These are phyloP conservation scores for Solanum stenotomum DNA, from an alignment of 257 asterid species.

Conservation along the genomic window DNA sequence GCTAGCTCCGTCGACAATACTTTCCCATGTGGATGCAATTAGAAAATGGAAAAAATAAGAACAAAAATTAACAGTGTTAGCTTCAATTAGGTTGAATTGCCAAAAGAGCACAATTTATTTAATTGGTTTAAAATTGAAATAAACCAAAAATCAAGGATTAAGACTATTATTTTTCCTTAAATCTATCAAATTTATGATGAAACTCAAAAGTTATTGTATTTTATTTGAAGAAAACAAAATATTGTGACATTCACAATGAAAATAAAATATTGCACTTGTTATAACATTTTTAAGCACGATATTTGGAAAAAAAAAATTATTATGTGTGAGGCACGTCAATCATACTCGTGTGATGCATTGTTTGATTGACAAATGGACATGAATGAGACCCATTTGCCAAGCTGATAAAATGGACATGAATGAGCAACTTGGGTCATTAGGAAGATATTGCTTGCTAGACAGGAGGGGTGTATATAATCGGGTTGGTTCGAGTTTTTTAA, in stretches of 20 bases:
- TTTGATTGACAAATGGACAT: no score
- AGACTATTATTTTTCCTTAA: neutral
- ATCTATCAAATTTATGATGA: neutral
- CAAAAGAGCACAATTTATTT: neutral
- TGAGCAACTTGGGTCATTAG: no score
- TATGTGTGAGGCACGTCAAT: no score
- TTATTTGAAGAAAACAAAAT: neutral
- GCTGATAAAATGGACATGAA: no score
- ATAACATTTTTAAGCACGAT: neutral
- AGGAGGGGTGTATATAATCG: no score
- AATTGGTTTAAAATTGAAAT: neutral
- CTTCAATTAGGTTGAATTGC: neutral
- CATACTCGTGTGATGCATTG: neutral
- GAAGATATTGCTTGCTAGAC: no score
- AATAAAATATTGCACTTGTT: neutral
- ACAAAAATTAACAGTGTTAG: neutral
- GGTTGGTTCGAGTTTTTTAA: no score
- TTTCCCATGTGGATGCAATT: no score
- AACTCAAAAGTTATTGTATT: neutral
- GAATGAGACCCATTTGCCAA: no score
- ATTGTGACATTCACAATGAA: neutral
- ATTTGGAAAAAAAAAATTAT: neutral
- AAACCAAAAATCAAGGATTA: neutral
- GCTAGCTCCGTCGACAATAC: neutral
- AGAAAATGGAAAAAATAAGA: no score